These are phyloP conservation scores for Steccherinum ochraceum DNA, from an alignment of 768 basidiomycete species.

Conservation along the genomic window DNA sequence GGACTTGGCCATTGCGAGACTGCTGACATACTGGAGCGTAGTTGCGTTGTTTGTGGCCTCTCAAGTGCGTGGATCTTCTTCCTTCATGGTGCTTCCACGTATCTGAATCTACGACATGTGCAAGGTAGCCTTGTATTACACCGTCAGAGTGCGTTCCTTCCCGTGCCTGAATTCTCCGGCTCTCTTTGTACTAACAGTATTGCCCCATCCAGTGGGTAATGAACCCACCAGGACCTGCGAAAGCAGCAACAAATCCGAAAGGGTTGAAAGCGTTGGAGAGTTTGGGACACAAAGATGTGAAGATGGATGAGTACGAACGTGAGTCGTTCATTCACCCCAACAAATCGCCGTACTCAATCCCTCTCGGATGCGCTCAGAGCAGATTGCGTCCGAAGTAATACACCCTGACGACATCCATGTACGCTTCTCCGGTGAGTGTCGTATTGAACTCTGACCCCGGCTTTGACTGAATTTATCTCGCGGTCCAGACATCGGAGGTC, in stretches of 20 bases:
- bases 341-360: constrained; percentile 4
- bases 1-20: not conserved
- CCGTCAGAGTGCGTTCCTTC: constrained; percentile 52
- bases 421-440: constrained; percentile 57
- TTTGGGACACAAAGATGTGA: constrained; percentile 63
- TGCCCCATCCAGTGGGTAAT: constrained; percentile 52
- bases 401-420: constrained; percentile 85
- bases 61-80: constrained; percentile 32
- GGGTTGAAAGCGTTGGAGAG: constrained; percentile 65
- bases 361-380: constrained; percentile 35
- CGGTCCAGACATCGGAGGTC: constrained; percentile 76
- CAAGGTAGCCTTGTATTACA: constrained; percentile 77
- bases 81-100: not conserved
- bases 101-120: constrained; percentile 1
- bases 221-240: constrained; percentile 35
- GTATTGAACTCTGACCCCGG: not conserved
- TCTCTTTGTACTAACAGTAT: constrained; percentile 1
- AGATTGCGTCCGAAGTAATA: constrained; percentile 89
- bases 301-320: constrained; percentile 92
- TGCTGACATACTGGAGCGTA: constrained; percentile 12
- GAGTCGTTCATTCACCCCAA: constrained; percentile 22
- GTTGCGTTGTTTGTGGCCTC: constrained; percentile 41
- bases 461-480: not conserved
- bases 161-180: not conserved
- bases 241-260: constrained; percentile 61